A percentile compares a stretch with the other conserved stretches of the same genome.
These are phyloP conservation scores for Ophiostoma pallidulum DNA, from an alignment of 2,329 filamentous ascomycete genomes.

Conservation along the genomic window DNA sequence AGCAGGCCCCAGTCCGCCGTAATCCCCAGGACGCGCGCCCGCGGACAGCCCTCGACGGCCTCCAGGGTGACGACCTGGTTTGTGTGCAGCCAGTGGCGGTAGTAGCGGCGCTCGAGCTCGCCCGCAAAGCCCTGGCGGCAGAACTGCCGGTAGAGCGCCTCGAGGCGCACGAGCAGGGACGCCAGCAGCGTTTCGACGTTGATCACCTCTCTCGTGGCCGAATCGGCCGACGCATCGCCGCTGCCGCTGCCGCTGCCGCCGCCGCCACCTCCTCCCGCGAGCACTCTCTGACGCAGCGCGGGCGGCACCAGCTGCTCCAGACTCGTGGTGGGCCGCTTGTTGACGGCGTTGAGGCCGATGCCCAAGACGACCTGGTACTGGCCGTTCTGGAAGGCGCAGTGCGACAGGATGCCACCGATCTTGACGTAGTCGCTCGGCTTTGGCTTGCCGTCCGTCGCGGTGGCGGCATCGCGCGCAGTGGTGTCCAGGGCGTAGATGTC, in stretches of 20 bases:
- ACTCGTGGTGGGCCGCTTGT: slow-evolving; percentile 77
- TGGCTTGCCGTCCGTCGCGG: slow-evolving; percentile 34
- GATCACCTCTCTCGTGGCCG: slow-evolving; percentile 50
- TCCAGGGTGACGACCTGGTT: slow-evolving; percentile 66
- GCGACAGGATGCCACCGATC: slow-evolving; percentile 86
- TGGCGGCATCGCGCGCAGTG: too few species aligned
- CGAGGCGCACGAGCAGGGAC: slow-evolving; percentile 66
- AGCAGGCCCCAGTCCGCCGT: slow-evolving; percentile 86
- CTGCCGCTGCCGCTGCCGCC: too few species aligned
- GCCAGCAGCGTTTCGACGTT: slow-evolving; percentile 74
- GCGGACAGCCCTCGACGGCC: slow-evolving; percentile 58
- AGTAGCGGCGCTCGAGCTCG: slow-evolving; percentile 67
- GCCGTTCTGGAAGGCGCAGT: slow-evolving; percentile 68
- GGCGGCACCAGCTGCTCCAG: slow-evolving; percentile 61
- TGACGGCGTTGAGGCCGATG: slow-evolving; percentile 77
- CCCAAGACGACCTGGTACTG: slow-evolving; percentile 81
- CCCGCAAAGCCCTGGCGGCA: slow-evolving; percentile 63
- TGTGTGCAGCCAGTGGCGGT: slow-evolving; percentile 76
- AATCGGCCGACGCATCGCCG: too few species aligned
- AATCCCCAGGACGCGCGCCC: slow-evolving; percentile 74
- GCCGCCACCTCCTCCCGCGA: slow-evolving; percentile 9
- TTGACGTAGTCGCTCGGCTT: slow-evolving; percentile 57
- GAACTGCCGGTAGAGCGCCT: slow-evolving; percentile 68
- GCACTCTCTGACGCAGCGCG: slow-evolving; percentile 24
- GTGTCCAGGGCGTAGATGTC: slow-evolving; percentile 76